Percentiles rank a stretch among this genome's conserved stretches.
Conservation (phyloP, 2,329 filamentous ascomycete species). For the Monilinia aucupariae region DNA sequence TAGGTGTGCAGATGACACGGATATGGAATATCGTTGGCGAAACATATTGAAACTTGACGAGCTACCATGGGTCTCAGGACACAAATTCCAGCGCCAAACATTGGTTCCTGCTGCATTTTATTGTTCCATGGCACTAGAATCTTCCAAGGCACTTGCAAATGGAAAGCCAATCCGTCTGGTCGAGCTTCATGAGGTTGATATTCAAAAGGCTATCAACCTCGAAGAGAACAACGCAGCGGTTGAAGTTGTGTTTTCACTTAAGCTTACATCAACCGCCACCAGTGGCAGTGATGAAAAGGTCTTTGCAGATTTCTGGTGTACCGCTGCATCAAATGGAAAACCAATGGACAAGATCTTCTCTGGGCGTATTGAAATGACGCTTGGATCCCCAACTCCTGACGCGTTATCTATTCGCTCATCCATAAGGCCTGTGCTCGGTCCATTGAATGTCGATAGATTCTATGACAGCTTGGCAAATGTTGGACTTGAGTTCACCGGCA, state of each 20-base stretch:
- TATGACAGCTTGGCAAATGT: constrained; percentile 20
- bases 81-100: constrained; percentile 25
- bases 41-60: constrained; percentile 29
- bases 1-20: constrained; percentile 20
- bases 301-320: constrained; percentile 12
- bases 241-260: constrained; percentile 21
- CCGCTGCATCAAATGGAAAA: constrained; percentile 1
- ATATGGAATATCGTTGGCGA: constrained; percentile 31
- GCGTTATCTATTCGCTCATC: not conserved
- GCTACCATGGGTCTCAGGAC: constrained; percentile 33
- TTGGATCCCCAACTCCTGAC: constrained; percentile 10
- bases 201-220: constrained; percentile 22
- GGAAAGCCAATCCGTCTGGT: constrained; percentile 27
- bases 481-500: constrained; percentile 22
- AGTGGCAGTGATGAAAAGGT: not conserved
- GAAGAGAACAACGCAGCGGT: constrained; percentile 19
- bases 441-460: constrained; percentile 21
- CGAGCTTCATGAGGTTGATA: constrained; percentile 23
- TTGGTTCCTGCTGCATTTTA: constrained; percentile 34
- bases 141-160: constrained; percentile 17
- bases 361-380: constrained; percentile 9
- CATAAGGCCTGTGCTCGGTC: not conserved
- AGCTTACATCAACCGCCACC: not conserved
- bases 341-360: constrained; percentile 9
- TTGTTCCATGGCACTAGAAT: constrained; percentile 34